phyloP scores from a whole-genome alignment of 2,329 filamentous ascomycete species.

The Xylariaceae sp. region DNA sequence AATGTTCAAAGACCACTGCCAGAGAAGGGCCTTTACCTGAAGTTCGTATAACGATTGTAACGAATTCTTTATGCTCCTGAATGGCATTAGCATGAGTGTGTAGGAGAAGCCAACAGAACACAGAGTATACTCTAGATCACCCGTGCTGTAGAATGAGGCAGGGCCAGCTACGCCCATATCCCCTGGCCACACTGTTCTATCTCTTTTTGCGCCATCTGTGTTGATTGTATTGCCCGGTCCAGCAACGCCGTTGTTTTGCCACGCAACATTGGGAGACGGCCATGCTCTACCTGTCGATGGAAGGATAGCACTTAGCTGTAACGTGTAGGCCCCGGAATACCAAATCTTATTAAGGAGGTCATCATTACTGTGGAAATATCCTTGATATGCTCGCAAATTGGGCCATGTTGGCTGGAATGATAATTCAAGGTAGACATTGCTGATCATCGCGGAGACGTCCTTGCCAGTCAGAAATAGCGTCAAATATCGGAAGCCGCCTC shows the following conservation, averaged over 20 bases:
- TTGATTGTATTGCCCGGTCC: constrained; percentile 32
- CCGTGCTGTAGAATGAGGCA: constrained; percentile 46
- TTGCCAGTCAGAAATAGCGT: constrained; percentile 36
- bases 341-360: constrained; percentile 50
- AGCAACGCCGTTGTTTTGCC: constrained; percentile 28
- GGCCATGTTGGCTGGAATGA: constrained; percentile 36
- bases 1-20: not conserved
- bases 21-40: constrained; percentile 22
- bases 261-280: constrained; percentile 27
- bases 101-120: not conserved
- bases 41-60: constrained; percentile 36
- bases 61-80: constrained; percentile 41
- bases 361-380: constrained; percentile 48
- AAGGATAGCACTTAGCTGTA: constrained; percentile 36
- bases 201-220: constrained; percentile 48
- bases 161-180: constrained; percentile 52
- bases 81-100: constrained; percentile 13
- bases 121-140: constrained; percentile 33
- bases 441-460: constrained; percentile 24
- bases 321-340: constrained; percentile 51
- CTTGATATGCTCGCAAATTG: constrained; percentile 47
- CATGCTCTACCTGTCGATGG: constrained; percentile 27
- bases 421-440: constrained; percentile 25
- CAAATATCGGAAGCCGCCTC: constrained; percentile 42
- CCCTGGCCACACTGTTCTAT: constrained; percentile 53